A percentile compares a stretch with the other conserved stretches of the same genome.
These are phyloP conservation scores for Plasmodium billcollinsi DNA, from an alignment of 169 alveolate genomes.

Conservation along the genomic window DNA sequence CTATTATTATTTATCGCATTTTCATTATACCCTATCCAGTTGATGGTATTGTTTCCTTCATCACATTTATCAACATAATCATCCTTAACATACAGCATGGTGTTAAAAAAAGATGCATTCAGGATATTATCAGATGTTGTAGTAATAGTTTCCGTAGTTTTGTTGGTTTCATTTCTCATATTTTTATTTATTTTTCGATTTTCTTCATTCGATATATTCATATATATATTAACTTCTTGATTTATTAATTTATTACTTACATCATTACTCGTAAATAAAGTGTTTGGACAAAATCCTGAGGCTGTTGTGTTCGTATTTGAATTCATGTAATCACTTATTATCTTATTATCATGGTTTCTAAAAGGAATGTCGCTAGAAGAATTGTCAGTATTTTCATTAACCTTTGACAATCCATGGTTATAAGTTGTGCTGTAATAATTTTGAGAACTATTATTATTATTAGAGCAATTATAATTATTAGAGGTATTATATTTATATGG, in stretches of 20 bases:
- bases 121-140: conserved; percentile 32
- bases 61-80: conserved; percentile 16
- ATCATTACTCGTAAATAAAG: conserved; percentile 4
- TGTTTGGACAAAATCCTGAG: not conserved
- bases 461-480: too few species aligned
- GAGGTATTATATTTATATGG: conserved; percentile 3
- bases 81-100: not conserved
- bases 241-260: not conserved
- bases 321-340: too few species aligned
- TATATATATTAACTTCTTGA: conserved; percentile 10
- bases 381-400: too few species aligned
- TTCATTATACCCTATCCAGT: not conserved
- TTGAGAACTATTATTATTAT: too few species aligned
- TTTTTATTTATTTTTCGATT: conserved; percentile 30
- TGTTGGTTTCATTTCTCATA: conserved; percentile 52
- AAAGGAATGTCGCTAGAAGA: too few species aligned
- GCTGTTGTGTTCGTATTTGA: too few species aligned
- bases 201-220: conserved; percentile 5
- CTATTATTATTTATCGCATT: not conserved
- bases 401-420: too few species aligned
- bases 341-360: too few species aligned
- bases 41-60: conserved; percentile 18
- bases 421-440: too few species aligned
- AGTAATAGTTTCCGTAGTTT: conserved; percentile 40
- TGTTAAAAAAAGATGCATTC: conserved; percentile 26